phyloP scores from a whole-genome alignment of 139 green algal species.

The Edaphochlamys debaryana region DNA sequence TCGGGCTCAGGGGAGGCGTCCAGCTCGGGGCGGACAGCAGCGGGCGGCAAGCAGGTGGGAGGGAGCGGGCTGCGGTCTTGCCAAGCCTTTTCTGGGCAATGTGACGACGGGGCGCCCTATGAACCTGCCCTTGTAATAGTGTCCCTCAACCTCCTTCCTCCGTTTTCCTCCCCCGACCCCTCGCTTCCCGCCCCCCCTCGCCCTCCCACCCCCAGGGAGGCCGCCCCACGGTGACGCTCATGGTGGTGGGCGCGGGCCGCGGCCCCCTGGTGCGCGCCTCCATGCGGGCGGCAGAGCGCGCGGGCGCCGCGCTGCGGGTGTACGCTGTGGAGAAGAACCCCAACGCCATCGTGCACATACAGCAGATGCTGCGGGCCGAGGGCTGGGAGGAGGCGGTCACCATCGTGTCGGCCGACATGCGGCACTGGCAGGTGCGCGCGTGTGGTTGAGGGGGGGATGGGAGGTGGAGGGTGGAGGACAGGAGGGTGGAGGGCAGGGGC shows the following conservation, averaged over 20 bases:
- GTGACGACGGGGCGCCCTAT: no score
- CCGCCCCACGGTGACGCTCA: conserved; percentile 73
- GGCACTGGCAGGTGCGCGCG: conserved; percentile 69
- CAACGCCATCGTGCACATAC: conserved; percentile 93
- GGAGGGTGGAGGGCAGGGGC: no score
- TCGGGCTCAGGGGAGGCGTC: no score
- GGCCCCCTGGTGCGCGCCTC: conserved; percentile 90
- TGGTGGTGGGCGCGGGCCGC: conserved; percentile 95
- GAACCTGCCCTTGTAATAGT: no score
- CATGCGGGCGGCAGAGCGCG: conserved; percentile 64
- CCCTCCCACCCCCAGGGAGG: no score
- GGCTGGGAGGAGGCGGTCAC: conserved; percentile 65
- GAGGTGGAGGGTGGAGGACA: neutral
- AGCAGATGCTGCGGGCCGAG: conserved; percentile 76
- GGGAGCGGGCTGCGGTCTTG: no score
- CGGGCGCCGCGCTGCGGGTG: conserved; percentile 70
- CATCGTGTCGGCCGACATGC: conserved; percentile 91
- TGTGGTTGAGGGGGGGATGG: neutral
- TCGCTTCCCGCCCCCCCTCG: no score
- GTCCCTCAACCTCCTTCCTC: no score
- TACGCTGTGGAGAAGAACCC: conserved; percentile 99
- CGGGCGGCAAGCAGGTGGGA: no score
- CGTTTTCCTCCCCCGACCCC: no score
- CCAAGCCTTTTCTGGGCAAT: no score
- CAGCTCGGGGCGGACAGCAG: no score